Conservation (phyloP, 352 stramenopile genomes). For the Pythium scleroteichum region DNA sequence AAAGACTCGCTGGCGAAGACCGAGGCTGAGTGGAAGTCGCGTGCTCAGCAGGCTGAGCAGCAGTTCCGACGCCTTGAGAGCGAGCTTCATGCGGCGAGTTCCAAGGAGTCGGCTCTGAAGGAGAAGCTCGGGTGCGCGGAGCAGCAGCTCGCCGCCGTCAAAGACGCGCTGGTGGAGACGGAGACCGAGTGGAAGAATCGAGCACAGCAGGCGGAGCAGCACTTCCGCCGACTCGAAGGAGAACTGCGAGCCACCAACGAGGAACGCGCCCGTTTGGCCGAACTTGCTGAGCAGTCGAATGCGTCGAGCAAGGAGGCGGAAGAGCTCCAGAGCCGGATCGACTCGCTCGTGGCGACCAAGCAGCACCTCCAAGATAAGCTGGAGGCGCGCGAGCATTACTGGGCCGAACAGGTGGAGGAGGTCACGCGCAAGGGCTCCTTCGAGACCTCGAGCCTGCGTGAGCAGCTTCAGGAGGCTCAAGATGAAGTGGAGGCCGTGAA, state of each 20-base stretch:
- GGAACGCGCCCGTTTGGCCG: conserved; percentile 10
- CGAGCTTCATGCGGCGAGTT: conserved; percentile 21
- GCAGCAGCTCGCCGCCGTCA: conserved; percentile 30
- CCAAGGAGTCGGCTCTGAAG: conserved; percentile 29
- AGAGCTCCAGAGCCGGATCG: conserved; percentile 25
- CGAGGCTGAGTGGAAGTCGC: conserved; percentile 17
- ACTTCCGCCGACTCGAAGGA: conserved; percentile 17
- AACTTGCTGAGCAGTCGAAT: conserved; percentile 5
- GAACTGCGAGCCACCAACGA: conserved; percentile 16
- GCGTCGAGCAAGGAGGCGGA: conserved; percentile 12
- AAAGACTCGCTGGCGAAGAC: conserved; percentile 16
- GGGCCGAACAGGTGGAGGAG: conserved; percentile 43
- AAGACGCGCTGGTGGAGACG: conserved; percentile 31
- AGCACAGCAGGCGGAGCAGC: conserved; percentile 16
- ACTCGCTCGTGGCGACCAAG: conserved; percentile 27
- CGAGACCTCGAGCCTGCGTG: conserved; percentile 44
- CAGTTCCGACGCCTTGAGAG: conserved; percentile 18
- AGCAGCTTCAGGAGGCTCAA: conserved; percentile 47
- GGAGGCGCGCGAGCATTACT: conserved; percentile 27
- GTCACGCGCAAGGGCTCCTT: conserved; percentile 25
- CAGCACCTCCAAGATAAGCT: conserved; percentile 40
- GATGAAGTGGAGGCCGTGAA: conserved; percentile 53
- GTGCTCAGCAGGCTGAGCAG: conserved; percentile 23
- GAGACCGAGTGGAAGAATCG: conserved; percentile 27
- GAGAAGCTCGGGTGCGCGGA: conserved; percentile 35